These are phyloP conservation scores for Typha latifolia DNA, from an alignment of 176 grass and related monocot species.

Conservation along the genomic window DNA sequence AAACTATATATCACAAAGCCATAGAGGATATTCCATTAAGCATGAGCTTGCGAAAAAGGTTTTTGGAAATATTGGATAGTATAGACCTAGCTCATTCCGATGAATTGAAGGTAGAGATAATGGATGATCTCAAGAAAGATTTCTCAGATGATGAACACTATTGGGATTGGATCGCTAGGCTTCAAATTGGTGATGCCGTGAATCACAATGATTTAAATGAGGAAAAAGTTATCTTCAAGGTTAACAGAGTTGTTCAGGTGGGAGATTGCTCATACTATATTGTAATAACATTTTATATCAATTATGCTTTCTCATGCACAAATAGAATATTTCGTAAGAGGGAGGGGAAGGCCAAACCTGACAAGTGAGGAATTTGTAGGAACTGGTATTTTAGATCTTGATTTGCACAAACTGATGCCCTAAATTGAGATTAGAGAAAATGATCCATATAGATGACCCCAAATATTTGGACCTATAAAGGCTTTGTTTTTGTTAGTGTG, in stretches of 20 bases:
- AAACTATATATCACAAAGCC: constrained; percentile 69
- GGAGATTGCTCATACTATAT: neutral
- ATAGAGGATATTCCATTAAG: constrained; percentile 63
- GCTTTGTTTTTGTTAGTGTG: too few species aligned
- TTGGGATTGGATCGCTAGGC: constrained; percentile 79
- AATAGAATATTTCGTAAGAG: too few species aligned
- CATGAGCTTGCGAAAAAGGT: constrained; percentile 49
- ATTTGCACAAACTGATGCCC: too few species aligned
- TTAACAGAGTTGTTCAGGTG: constrained; percentile 69
- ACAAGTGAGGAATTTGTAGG: too few species aligned
- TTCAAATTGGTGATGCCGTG: constrained; percentile 38
- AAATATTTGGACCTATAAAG: too few species aligned
- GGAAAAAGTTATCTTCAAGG: constrained; percentile 36
- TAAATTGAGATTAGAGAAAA: too few species aligned
- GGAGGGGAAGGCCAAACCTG: too few species aligned
- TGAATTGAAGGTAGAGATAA: constrained; percentile 56
- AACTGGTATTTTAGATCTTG: too few species aligned
- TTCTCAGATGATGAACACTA: constrained; percentile 58
- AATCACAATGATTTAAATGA: constrained; percentile 24
- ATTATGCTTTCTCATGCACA: neutral
- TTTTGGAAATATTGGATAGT: constrained; percentile 73
- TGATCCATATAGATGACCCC: too few species aligned
- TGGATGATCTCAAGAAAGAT: constrained; percentile 77
- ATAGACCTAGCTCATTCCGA: constrained; percentile 64
- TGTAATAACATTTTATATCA: neutral